Percentiles rank a stretch among this genome's conserved stretches.
These are phyloP conservation scores for Trichoderma sp. DNA, from an alignment of 2,329 filamentous ascomycete genomes.

Conservation along the genomic window DNA sequence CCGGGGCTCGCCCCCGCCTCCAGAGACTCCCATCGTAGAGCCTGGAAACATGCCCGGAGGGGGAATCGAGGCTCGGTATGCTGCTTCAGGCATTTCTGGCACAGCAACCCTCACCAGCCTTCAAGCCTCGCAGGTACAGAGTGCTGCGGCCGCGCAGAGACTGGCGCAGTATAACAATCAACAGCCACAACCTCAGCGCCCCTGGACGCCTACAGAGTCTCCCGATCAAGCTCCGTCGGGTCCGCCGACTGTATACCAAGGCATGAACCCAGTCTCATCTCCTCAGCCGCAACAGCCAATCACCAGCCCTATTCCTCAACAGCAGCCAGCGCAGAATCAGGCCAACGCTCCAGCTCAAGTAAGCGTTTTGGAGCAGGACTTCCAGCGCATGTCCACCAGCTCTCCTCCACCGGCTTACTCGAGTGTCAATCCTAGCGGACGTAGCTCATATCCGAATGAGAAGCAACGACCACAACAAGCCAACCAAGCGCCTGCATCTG, in stretches of 20 bases:
- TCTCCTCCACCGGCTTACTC: constrained; percentile 96
- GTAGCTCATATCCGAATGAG: constrained; percentile 71
- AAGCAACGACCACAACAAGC: constrained; percentile 59
- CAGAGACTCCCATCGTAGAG: constrained; percentile 82
- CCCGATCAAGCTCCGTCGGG: constrained; percentile 85
- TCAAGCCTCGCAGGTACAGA: constrained; percentile 59
- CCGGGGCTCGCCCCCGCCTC: constrained; percentile 88
- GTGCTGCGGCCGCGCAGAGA: constrained; percentile 77
- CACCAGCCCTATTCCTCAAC: constrained; percentile 45
- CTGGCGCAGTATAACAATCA: constrained; percentile 69
- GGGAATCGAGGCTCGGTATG: constrained; percentile 88
- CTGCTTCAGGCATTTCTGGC: constrained; percentile 85
- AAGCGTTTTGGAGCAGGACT: constrained; percentile 80
- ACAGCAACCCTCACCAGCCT: constrained; percentile 78
- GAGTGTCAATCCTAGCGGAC: constrained; percentile 58
- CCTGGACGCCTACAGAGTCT: constrained; percentile 93
- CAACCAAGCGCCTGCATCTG: constrained; percentile 18
- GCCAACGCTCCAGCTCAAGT: constrained; percentile 49
- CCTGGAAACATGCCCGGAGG: constrained; percentile 69
- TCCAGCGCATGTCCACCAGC: constrained; percentile 76
- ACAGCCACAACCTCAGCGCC: constrained; percentile 47
- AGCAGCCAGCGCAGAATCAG: constrained; percentile 36
- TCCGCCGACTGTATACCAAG: constrained; percentile 88
- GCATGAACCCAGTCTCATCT: constrained; percentile 65
- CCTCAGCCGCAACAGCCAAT: constrained; percentile 44